Percentiles rank a stretch among this genome's conserved stretches.
Conservation (phyloP, 2,329 filamentous ascomycete genomes). For the Fusarium chlamydosporum region DNA sequence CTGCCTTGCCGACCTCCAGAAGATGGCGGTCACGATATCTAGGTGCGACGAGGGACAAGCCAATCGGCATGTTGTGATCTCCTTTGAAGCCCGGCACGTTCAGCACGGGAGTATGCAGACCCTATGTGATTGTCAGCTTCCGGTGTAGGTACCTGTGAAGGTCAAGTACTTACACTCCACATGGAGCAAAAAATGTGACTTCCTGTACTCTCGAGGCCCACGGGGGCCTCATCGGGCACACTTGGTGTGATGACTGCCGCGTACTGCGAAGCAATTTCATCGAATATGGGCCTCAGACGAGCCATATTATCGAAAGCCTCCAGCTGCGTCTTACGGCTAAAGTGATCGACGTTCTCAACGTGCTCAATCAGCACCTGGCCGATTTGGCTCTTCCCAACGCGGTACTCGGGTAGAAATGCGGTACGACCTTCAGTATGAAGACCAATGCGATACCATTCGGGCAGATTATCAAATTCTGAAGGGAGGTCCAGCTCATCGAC, state of each 20-base stretch:
- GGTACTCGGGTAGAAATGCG: slow-evolving; percentile 69
- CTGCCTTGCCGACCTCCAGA: slow-evolving; percentile 58
- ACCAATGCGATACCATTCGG: slow-evolving; percentile 67
- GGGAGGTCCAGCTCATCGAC: slow-evolving; percentile 71
- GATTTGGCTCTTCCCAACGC: slow-evolving; percentile 63
- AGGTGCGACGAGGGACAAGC: slow-evolving; percentile 66
- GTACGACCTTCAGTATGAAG: slow-evolving; percentile 68
- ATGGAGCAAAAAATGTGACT: slow-evolving; percentile 66
- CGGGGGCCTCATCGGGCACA: slow-evolving; percentile 71
- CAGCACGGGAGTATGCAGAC: slow-evolving; percentile 72
- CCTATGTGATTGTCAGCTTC: slow-evolving; percentile 47
- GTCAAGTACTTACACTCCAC: slow-evolving; percentile 64
- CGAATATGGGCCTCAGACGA: slow-evolving; percentile 67
- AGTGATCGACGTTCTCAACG: slow-evolving; percentile 64
- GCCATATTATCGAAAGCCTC: slow-evolving; percentile 69
- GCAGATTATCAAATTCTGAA: slow-evolving; percentile 63
- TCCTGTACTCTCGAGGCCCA: slow-evolving; percentile 68
- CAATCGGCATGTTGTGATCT: slow-evolving; percentile 68
- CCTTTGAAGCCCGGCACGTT: slow-evolving; percentile 75
- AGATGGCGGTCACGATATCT: slow-evolving; percentile 63
- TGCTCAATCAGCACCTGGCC: slow-evolving; percentile 62
- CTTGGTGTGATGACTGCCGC: slow-evolving; percentile 72
- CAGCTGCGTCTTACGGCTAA: slow-evolving; percentile 64
- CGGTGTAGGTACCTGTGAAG: neutral
- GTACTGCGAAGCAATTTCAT: slow-evolving; percentile 67